These are phyloP conservation scores for Azolla pinnata DNA, from an alignment of 75 land plant genomes.

Conservation along the genomic window DNA sequence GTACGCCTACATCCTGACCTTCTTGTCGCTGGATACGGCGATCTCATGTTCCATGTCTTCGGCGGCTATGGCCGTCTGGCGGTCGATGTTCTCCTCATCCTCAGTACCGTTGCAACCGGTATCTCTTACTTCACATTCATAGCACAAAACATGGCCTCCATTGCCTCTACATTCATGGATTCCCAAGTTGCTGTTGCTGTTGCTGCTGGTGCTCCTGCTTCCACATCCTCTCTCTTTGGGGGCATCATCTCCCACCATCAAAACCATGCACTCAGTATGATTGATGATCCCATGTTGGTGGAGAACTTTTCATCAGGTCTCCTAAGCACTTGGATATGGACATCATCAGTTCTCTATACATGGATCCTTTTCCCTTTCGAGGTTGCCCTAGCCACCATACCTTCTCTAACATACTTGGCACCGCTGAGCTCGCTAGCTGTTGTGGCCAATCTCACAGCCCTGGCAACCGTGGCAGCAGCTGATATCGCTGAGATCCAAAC, in stretches of 20 bases:
- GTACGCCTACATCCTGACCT: conserved; percentile 21
- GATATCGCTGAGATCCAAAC: conserved; percentile 43
- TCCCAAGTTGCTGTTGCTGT: neutral
- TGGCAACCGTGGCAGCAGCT: conserved; percentile 68
- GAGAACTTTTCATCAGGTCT: too few species aligned
- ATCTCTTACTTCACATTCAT: conserved; percentile 76
- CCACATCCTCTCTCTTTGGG: too few species aligned
- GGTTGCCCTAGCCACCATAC: conserved; percentile 61
- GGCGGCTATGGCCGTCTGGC: conserved; percentile 48
- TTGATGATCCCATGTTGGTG: too few species aligned
- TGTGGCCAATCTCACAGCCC: conserved; percentile 58
- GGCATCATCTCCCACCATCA: too few species aligned
- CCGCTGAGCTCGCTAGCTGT: conserved; percentile 91
- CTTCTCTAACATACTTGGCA: conserved; percentile 69
- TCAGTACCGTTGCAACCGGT: conserved; percentile 77
- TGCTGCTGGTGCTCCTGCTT: neutral
- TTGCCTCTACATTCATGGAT: conserved; percentile 9
- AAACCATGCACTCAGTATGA: too few species aligned
- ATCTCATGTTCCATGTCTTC: conserved; percentile 51
- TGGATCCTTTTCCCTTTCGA: conserved; percentile 64
- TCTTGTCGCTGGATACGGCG: conserved; percentile 57
- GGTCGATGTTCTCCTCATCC: conserved; percentile 62
- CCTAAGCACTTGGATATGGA: too few species aligned
- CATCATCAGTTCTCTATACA: conserved; percentile 29
- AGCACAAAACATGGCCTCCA: conserved; percentile 48